Evolutionary conservation across 805 yeast species (phyloP).

Genomic region (Saturnispora zaruensis): DNA sequence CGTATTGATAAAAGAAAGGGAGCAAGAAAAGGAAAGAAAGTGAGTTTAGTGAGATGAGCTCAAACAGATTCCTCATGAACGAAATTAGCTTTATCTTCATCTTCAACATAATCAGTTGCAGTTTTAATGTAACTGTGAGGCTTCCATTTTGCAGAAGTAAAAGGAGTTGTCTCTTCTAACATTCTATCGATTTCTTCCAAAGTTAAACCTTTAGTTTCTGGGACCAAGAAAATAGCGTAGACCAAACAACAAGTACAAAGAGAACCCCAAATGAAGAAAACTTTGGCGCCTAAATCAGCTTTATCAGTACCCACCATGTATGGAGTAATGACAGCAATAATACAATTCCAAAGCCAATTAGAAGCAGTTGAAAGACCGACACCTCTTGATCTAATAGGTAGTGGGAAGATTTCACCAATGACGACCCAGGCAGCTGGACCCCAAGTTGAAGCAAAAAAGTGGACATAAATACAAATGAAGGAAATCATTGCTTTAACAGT

Average conservation of each 20-base stretch:
- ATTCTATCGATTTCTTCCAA: slow-evolving; percentile 67
- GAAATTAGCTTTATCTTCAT: neutral
- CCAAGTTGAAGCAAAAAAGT: slow-evolving; percentile 75
- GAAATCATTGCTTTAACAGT: slow-evolving; percentile 28
- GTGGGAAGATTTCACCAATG: slow-evolving; percentile 54
- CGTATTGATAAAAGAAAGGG: neutral
- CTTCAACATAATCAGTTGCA: neutral
- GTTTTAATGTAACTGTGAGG: slow-evolving; percentile 17
- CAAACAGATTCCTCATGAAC: slow-evolving; percentile 4
- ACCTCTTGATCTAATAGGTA: slow-evolving; percentile 65
- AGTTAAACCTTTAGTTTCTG: slow-evolving; percentile 73
- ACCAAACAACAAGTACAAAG: slow-evolving; percentile 36
- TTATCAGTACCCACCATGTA: slow-evolving; percentile 55
- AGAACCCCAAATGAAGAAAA: slow-evolving; percentile 65
- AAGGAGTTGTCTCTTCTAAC: slow-evolving; percentile 30
- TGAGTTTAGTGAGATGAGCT: neutral
- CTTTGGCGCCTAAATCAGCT: slow-evolving; percentile 52
- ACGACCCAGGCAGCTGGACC: slow-evolving; percentile 72
- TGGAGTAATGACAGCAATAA: slow-evolving; percentile 65
- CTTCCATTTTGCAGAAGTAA: slow-evolving; percentile 28
- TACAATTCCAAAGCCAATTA: slow-evolving; percentile 72
- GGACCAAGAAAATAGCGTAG: slow-evolving; percentile 64
- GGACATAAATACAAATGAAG: slow-evolving; percentile 51
- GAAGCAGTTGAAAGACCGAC: slow-evolving; percentile 63
- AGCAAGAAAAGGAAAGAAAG: neutral